A percentile compares a stretch with the other conserved stretches of the same genome.
phyloP scores from a whole-genome alignment of 2,329 filamentous ascomycete genomes.

The Madurella fahalii region DNA sequence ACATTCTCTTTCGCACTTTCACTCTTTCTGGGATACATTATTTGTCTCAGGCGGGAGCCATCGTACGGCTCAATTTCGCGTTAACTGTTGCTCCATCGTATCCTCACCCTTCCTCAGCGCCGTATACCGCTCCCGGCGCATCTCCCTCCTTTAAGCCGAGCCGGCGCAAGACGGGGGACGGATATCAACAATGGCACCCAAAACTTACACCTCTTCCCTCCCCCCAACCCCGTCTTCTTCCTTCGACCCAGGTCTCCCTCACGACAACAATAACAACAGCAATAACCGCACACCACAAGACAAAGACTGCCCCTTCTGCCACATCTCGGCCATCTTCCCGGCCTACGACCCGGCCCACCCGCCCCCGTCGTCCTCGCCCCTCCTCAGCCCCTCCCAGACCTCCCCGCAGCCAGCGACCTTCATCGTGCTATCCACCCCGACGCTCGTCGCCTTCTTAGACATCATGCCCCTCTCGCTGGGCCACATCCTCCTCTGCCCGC shows the following conservation, averaged over 20 bases:
- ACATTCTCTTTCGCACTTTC: too few species aligned
- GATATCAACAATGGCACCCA: conserved; percentile 8
- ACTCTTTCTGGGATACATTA: too few species aligned
- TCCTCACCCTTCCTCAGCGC: too few species aligned
- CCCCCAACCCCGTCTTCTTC: conserved; percentile 3
- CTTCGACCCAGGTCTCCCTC: conserved; percentile 17
- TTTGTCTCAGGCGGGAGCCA: too few species aligned
- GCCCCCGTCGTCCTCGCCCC: conserved; percentile 35
- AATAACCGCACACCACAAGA: too few species aligned
- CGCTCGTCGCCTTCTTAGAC: conserved; percentile 84
- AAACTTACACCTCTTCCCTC: conserved; percentile 1
- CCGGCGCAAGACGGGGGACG: too few species aligned
- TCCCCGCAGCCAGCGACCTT: conserved; percentile 46
- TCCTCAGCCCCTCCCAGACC: conserved; percentile 33
- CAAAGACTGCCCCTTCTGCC: conserved; percentile 57
- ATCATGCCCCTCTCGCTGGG: conserved; percentile 83
- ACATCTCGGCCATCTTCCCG: conserved; percentile 48
- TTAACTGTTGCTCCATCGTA: too few species aligned
- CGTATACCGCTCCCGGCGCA: too few species aligned
- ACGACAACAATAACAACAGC: background rate
- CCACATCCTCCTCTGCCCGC: conserved; percentile 77
- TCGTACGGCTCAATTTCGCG: too few species aligned
- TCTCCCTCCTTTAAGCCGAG: too few species aligned
- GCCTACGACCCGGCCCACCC: conserved; percentile 45
- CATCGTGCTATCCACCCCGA: conserved; percentile 71